Conservation (phyloP, 1,139 yeast genomes). For the Pichia sp. region DNA sequence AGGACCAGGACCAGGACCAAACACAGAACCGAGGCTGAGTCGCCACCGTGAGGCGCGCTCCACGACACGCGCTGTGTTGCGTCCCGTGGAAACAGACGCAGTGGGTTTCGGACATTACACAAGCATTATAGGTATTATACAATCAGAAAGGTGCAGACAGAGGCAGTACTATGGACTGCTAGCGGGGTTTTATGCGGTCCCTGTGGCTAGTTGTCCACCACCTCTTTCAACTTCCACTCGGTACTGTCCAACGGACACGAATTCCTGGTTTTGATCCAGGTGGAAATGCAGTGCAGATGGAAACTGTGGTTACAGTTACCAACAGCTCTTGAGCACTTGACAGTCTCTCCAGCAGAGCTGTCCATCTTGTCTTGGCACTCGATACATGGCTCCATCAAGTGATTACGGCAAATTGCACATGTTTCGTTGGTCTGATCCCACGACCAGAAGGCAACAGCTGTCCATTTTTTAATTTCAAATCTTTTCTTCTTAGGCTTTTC, state of each 20-base stretch:
- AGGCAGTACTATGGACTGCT: too few species aligned
- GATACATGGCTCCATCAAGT: constrained; percentile 96
- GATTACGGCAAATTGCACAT: constrained; percentile 97
- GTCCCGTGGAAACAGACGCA: too few species aligned
- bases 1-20: too few species aligned
- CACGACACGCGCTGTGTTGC: too few species aligned
- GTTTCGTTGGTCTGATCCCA: constrained; percentile 91
- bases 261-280: constrained; percentile 96
- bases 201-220: constrained; percentile 24
- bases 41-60: too few species aligned
- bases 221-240: constrained; percentile 83
- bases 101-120: too few species aligned
- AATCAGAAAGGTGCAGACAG: too few species aligned
- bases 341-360: constrained; percentile 37
- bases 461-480: constrained; percentile 81
- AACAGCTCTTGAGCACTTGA: constrained; percentile 95
- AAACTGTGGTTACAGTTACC: constrained; percentile 93
- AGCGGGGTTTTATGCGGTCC: neutral
- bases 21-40: too few species aligned
- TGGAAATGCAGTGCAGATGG: constrained; percentile 90
- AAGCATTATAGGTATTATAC: too few species aligned
- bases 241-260: constrained; percentile 96
- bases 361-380: constrained; percentile 51
- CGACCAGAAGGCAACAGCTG: constrained; percentile 99
- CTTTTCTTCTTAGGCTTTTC: constrained; percentile 35